phyloP scores from a whole-genome alignment of 2,329 filamentous ascomycete genomes.

The Neopestalotiopsis rosae region DNA sequence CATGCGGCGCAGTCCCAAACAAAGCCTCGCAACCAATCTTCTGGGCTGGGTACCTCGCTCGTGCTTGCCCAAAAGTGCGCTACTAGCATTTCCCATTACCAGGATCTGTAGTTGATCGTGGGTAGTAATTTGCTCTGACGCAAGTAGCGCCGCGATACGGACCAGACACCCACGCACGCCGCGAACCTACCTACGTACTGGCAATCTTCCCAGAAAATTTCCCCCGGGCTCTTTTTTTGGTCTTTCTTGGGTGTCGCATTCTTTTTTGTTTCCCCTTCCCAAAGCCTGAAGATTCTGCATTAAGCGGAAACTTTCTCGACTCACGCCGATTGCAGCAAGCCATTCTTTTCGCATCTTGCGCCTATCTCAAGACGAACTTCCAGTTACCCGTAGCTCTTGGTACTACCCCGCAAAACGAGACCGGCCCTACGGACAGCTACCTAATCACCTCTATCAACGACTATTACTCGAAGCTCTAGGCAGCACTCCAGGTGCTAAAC shows the following conservation, averaged over 20 bases:
- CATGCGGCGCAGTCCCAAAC: neutral
- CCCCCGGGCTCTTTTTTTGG: neutral
- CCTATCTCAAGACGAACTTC: neutral
- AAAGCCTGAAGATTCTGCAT: neutral
- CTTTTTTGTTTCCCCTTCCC: neutral
- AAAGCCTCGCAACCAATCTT: conserved; percentile 2
- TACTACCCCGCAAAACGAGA: neutral
- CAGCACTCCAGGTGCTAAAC: neutral
- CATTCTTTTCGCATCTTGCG: neutral
- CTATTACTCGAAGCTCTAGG: neutral
- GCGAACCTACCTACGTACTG: neutral
- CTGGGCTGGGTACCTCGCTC: neutral
- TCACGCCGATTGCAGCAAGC: neutral
- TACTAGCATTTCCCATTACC: neutral
- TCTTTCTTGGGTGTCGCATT: neutral
- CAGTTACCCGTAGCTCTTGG: neutral
- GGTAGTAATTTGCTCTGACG: conserved; percentile 3
- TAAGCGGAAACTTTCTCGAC: neutral
- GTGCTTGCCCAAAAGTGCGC: neutral
- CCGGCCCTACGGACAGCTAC: neutral
- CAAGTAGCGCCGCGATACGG: conserved; percentile 1
- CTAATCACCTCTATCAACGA: neutral
- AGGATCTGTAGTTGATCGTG: neutral
- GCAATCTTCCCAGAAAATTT: neutral
- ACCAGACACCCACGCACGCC: neutral